A percentile compares a stretch with the other conserved stretches of the same genome.
phyloP scores from a whole-genome alignment of 441 rosid species.

The Mallotus japonicus region DNA sequence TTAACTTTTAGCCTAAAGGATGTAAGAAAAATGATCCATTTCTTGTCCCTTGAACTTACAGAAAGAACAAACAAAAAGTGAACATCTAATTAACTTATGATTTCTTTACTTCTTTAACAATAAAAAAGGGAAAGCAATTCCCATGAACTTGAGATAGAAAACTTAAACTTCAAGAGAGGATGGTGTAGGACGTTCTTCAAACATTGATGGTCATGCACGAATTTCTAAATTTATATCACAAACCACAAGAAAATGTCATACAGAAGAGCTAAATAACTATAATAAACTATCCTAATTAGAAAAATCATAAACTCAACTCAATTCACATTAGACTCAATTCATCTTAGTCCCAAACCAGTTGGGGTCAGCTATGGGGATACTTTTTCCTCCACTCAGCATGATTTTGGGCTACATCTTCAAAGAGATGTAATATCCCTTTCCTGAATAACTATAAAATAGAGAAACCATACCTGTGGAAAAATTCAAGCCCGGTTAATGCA shows the following conservation, averaged over 20 bases:
- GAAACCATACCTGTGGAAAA: conserved; percentile 79
- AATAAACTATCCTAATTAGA: conserved; percentile 14
- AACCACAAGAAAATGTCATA: conserved; percentile 1
- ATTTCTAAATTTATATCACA: conserved; percentile 8
- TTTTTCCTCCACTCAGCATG: no score
- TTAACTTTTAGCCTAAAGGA: neutral
- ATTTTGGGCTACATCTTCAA: no score
- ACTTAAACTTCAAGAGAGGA: neutral
- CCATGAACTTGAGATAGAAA: conserved; percentile 1
- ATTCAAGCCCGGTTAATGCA: conserved; percentile 89
- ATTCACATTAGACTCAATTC: no score
- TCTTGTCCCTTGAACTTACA: neutral
- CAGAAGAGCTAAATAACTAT: neutral
- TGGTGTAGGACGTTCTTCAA: neutral
- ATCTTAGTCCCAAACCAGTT: no score
- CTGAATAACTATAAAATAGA: neutral
- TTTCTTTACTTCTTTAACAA: neutral
- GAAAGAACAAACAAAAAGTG: neutral
- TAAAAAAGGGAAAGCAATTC: neutral
- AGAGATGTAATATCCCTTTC: no score
- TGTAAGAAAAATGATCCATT: neutral
- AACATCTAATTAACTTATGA: neutral
- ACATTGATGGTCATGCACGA: neutral
- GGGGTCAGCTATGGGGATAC: no score
- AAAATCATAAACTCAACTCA: conserved; percentile 26